Percentiles rank a stretch among this genome's conserved stretches.
phyloP scores from a whole-genome alignment of 192 early-diverging fungal genomes.

The Backusella australiensis region DNA sequence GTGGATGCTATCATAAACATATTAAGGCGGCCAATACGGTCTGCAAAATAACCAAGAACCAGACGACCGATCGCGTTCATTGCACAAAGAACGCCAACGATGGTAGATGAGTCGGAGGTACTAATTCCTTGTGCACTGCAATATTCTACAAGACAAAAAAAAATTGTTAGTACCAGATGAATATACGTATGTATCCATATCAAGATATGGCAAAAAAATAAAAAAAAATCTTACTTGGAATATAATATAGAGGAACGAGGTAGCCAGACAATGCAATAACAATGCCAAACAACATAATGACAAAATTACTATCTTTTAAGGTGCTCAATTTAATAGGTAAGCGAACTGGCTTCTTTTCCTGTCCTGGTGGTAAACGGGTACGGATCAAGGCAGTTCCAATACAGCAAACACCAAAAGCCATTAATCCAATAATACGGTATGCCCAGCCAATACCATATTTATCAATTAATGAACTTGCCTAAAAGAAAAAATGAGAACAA shows the following conservation, averaged over 20 bases:
- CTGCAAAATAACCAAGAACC: slow-evolving; percentile 25
- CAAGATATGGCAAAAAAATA: not conserved
- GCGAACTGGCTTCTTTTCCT: not conserved
- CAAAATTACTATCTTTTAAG: slow-evolving; percentile 30
- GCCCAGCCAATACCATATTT: slow-evolving; percentile 53
- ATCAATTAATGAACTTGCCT: slow-evolving; percentile 42
- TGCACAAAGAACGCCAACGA: slow-evolving; percentile 23
- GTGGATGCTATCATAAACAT: slow-evolving; percentile 18
- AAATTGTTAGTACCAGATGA: not conserved
- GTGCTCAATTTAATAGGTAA: slow-evolving; percentile 20
- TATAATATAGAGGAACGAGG: slow-evolving; percentile 39
- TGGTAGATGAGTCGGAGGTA: slow-evolving; percentile 7
- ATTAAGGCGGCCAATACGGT: slow-evolving; percentile 31
- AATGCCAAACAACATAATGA: slow-evolving; percentile 24
- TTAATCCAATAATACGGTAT: slow-evolving; percentile 55
- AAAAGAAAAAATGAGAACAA: not conserved
- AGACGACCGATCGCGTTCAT: slow-evolving; percentile 30
- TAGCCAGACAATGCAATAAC: slow-evolving; percentile 39
- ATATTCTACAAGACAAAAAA: slow-evolving; percentile 18
- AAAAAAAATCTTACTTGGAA: slow-evolving; percentile 31
- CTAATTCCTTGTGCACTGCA: slow-evolving; percentile 15
- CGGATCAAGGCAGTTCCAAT: slow-evolving; percentile 19
- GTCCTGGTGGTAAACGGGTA: slow-evolving; percentile 15
- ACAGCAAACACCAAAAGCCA: slow-evolving; percentile 40
- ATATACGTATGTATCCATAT: not conserved